Evolutionary conservation across 805 yeast species (phyloP).

Genomic region (Candida chilensis): DNA sequence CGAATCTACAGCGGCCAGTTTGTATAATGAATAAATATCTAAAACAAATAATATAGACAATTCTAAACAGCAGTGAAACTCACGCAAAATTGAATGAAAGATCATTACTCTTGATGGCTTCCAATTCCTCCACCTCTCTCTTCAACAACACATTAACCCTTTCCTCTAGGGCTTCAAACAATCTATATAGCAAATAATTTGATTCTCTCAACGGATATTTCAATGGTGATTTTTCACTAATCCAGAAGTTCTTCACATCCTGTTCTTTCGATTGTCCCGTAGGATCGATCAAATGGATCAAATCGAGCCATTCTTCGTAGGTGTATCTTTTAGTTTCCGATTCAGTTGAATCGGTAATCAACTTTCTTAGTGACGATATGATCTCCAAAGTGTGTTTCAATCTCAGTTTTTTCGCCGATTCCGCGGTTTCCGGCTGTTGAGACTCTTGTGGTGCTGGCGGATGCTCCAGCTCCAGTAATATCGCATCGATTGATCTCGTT

Average conservation of each 20-base stretch:
- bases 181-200: slow-evolving; percentile 40
- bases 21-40: no score
- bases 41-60: no score
- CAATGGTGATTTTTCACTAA: slow-evolving; percentile 58
- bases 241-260: slow-evolving; percentile 42
- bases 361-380: slow-evolving; percentile 15
- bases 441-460: neutral
- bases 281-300: slow-evolving; percentile 19
- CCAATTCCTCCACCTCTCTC: no score
- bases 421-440: neutral
- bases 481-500: no score
- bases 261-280: slow-evolving; percentile 8
- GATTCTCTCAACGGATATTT: slow-evolving; percentile 64
- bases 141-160: no score
- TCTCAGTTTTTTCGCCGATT: slow-evolving; percentile 4
- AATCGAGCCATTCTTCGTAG: slow-evolving; percentile 42
- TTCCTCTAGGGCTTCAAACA: no score
- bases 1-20: no score
- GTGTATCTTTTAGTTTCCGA: slow-evolving; percentile 31
- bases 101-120: no score
- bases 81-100: no score
- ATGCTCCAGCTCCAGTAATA: no score
- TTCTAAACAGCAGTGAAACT: no score
- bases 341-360: slow-evolving; percentile 22
- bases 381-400: slow-evolving; percentile 13